Percentiles rank a stretch among this genome's conserved stretches.
These are phyloP conservation scores for Diaporthe caulivora DNA, from an alignment of 2,329 filamentous ascomycete genomes.

Conservation along the genomic window DNA sequence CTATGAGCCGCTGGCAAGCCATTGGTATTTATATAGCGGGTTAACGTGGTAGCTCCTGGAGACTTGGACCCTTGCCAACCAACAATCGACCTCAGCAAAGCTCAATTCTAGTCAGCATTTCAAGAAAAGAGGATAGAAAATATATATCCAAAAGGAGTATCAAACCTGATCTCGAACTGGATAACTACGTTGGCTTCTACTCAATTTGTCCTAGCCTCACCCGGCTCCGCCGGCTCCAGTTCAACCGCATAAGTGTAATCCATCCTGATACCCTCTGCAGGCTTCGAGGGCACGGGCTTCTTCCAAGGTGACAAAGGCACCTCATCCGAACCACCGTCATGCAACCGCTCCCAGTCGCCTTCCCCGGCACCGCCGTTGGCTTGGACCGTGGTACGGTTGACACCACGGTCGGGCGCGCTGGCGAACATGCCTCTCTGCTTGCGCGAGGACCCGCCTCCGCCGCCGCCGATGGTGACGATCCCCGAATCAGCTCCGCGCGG, in stretches of 20 bases:
- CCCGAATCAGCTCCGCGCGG: not conserved
- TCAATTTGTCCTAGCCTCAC: not conserved
- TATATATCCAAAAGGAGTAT: too few species aligned
- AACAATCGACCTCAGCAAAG: too few species aligned
- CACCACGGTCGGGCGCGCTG: not conserved
- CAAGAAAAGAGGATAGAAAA: too few species aligned
- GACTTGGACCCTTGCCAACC: too few species aligned
- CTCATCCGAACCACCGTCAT: conserved; percentile 12
- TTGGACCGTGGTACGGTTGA: not conserved
- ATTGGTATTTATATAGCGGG: too few species aligned
- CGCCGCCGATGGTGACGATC: conserved; percentile 19
- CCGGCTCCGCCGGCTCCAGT: not conserved
- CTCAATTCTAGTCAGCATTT: too few species aligned
- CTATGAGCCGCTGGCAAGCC: too few species aligned
- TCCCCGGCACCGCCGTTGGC: not conserved
- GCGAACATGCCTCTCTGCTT: not conserved
- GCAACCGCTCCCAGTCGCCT: conserved; percentile 24
- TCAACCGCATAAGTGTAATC: not conserved
- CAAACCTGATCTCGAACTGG: too few species aligned
- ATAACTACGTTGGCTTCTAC: not conserved
- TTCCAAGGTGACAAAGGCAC: conserved; percentile 12
- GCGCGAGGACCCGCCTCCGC: conserved; percentile 11
- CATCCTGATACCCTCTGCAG: not conserved
- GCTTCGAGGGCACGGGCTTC: not conserved
- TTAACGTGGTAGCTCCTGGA: too few species aligned